Evolutionary conservation across 352 stramenopile species (phyloP).

Genomic region (Thalassiosira tumida): DNA sequence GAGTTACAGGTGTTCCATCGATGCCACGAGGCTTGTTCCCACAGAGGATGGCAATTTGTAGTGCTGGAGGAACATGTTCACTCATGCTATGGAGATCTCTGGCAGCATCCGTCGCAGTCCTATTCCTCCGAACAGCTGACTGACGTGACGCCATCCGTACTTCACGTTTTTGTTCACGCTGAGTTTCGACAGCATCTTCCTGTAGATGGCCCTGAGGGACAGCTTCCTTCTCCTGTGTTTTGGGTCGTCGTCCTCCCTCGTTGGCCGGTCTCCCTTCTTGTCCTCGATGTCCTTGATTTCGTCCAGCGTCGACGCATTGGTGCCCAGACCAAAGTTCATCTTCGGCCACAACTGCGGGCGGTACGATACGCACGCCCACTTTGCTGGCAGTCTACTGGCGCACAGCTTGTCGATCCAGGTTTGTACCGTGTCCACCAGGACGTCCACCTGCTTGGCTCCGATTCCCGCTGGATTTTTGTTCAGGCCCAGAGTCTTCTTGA

Average conservation of each 20-base stretch:
- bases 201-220: background rate
- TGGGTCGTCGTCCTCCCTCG: slow-evolving; percentile 5
- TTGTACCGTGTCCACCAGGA: background rate
- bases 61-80: slow-evolving; percentile 36
- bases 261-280: background rate
- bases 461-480: slow-evolving; percentile 8
- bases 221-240: background rate
- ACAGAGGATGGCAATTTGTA: slow-evolving; percentile 5
- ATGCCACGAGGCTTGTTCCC: background rate
- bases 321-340: slow-evolving; percentile 43
- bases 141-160: slow-evolving; percentile 19
- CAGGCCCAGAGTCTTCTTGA: slow-evolving; percentile 37
- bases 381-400: slow-evolving; percentile 3
- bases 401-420: slow-evolving; percentile 8
- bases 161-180: slow-evolving; percentile 26
- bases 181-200: background rate
- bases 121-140: slow-evolving; percentile 7
- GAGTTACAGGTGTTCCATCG: background rate
- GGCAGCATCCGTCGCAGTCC: background rate
- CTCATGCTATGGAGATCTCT: background rate
- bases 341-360: slow-evolving; percentile 41
- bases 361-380: slow-evolving; percentile 49
- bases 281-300: background rate
- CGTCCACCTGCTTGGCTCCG: background rate
- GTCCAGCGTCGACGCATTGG: background rate